Evolutionary conservation across 2,329 filamentous ascomycete genomes (phyloP), one percentile per base, ranked within the genome.

Genomic region (Akanthomyces dipterigenus): DNA sequence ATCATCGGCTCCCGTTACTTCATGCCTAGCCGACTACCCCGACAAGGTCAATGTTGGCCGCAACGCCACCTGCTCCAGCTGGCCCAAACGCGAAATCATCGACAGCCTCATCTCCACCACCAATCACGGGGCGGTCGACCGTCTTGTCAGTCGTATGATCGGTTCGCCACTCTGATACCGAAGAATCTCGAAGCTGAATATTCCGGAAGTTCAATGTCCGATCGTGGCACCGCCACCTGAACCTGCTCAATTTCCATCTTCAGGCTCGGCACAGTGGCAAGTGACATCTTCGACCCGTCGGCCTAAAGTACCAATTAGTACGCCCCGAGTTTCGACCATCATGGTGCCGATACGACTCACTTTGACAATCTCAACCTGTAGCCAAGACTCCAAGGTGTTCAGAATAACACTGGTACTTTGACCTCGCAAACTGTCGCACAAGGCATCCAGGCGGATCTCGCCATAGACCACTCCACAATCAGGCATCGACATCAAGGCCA

Each of bases 401-500:
- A 42, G 5, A 24, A 55, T 18, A 20, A n/a, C 58, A 12, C 31
- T 11, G 28, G 31, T 43, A 31, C 12, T 42, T 26, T 55, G 55
- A 42, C 42, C 58, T 18, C 26, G 40, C 24, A 61, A 11, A 7
- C 5, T 3, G 22, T 9, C 14, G 11, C 40, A 12, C 12, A 61
- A 89, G 66, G 87, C 85, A 63, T 77, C 75, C 55, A 80, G 73
- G 53, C 79, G 74, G 42, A 75, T 69, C 26, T 67, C 68, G 28
- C 72, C 74, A 62, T 74, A 64, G 6, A 72, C 51, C 31, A 64
- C 69, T 53, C 74, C 75, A 14, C 60, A 63, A 2, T 65, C 62
- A 24, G 74, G 75, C 64, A 73, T 72, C 61, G 65, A 67, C 72
- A 77, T 73, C 53, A 77, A 67, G 1, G 73, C 71, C 50, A 76